These are phyloP conservation scores for Sequoia sempervirens DNA, from an alignment of 75 land plant genomes.

Conservation along the genomic window DNA sequence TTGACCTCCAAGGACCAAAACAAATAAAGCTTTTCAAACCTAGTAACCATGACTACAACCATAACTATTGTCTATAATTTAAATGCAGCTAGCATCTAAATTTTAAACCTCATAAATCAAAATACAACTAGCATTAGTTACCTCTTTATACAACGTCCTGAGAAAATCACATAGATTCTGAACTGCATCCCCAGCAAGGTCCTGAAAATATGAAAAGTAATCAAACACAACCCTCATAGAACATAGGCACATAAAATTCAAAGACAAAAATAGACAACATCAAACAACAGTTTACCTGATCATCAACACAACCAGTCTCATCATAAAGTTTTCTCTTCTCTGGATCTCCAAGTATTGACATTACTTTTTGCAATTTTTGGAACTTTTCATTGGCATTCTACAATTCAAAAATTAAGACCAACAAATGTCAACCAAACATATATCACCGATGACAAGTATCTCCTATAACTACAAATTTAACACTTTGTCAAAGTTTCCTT, in stretches of 20 bases:
- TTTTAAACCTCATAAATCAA: background rate
- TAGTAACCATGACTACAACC: background rate
- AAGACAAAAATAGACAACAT: background rate
- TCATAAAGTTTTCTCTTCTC: slow-evolving; percentile 90
- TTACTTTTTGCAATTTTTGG: slow-evolving; percentile 79
- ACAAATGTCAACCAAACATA: background rate
- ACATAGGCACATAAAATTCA: background rate
- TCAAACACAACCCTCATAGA: background rate
- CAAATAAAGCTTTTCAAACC: no score
- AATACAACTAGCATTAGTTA: slow-evolving; percentile 1
- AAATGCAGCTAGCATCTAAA: background rate
- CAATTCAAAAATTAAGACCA: slow-evolving; percentile 4
- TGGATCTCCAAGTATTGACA: slow-evolving; percentile 86
- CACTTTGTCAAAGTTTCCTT: background rate
- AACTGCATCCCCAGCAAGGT: slow-evolving; percentile 61
- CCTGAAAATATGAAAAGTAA: slow-evolving; percentile 36
- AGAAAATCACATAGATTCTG: slow-evolving; percentile 60
- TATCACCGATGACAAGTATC: background rate
- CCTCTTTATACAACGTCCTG: slow-evolving; percentile 70
- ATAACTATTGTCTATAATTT: background rate
- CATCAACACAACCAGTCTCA: slow-evolving; percentile 84
- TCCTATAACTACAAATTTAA: background rate
- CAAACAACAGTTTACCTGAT: slow-evolving; percentile 38
- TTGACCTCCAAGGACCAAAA: no score
- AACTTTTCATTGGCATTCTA: slow-evolving; percentile 96